These are phyloP conservation scores for Starmerella roubikii DNA, from an alignment of 805 yeast species.

Conservation along the genomic window DNA sequence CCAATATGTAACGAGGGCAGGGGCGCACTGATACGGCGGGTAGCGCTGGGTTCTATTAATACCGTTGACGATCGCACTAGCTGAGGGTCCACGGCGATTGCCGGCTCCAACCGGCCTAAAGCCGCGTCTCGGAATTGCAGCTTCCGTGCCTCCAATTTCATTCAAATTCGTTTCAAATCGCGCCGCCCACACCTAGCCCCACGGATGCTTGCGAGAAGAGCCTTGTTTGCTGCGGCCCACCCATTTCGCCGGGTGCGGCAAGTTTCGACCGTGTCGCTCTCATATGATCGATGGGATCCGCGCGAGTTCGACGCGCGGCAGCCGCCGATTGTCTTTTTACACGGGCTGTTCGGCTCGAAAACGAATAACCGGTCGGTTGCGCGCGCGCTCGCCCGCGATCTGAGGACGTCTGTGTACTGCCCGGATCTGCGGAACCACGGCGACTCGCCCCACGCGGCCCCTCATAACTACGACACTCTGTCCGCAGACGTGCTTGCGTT, in stretches of 20 bases:
- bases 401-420: constrained; percentile 26
- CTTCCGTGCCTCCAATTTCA: too few species aligned
- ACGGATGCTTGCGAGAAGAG: too few species aligned
- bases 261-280: constrained; percentile 16
- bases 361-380: constrained; percentile 74
- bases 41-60: too few species aligned
- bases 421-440: constrained; percentile 83
- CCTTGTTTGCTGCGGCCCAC: neutral
- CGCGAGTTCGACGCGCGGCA: constrained; percentile 2
- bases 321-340: constrained; percentile 60
- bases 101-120: too few species aligned
- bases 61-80: too few species aligned
- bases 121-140: too few species aligned
- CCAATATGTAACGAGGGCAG: too few species aligned
- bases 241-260: too few species aligned
- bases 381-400: constrained; percentile 30
- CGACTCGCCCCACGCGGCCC: constrained; percentile 59
- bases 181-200: too few species aligned
- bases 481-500: constrained; percentile 77
- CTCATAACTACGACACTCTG: constrained; percentile 67
- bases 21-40: too few species aligned
- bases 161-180: too few species aligned
- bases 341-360: constrained; percentile 80
- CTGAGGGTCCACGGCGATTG: too few species aligned
- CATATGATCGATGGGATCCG: constrained; percentile 21